Base-by-base conservation (phyloP, 306 rosid genomes). In the Glycyrrhiza uralensis region DNA sequence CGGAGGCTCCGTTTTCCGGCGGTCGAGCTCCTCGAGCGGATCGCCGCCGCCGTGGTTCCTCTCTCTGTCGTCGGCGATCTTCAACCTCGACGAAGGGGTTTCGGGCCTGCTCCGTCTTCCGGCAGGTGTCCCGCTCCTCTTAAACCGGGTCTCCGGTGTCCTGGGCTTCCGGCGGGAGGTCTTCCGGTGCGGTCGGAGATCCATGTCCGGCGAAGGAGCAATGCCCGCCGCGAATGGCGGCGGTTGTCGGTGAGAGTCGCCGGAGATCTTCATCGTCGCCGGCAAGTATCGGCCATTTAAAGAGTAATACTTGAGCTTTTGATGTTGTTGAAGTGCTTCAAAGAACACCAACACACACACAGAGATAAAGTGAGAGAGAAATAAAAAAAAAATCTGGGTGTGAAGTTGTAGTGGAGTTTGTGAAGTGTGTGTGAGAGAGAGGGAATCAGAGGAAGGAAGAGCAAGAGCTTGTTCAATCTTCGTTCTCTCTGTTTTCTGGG, bases 51-150 rank as follows among this genome's bases (percentile, higher is more conserved):
- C 41, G 1, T 2, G 3, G 2, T 19, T 65, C 20, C 35, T 35
- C 3, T 66, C 80, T 19, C 72, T 51, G 0, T 62, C 36, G 2
- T 75, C 74, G 9, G 76, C 72, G 65, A 88, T 76, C 80, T 85
- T 88, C 93, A 87, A 90, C 83, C 83, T 87, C 33, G 84, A 84
- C 2, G 80, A 35, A n/a, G 98, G 98, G 57, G 97, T 84, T 80
- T 85, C 96, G 0, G 96, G 92, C 38, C 97, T 75, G 82, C 98
- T 90, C 76, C 96, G 82, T 57, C 66, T 76, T 1, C 97, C 94
- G 0, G 23, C 1, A 10, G 85, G 42, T 5, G 79, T 56, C 4
- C 76, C 83, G 8, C 63, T 30, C 29, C 79, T 58, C 79, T 58
- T 80, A 36, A 83, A 45, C n/a, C 87, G 75, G 22, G 69, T 75